These are phyloP conservation scores for Debaryomyces castellii DNA, from an alignment of 805 yeast species.

Conservation along the genomic window DNA sequence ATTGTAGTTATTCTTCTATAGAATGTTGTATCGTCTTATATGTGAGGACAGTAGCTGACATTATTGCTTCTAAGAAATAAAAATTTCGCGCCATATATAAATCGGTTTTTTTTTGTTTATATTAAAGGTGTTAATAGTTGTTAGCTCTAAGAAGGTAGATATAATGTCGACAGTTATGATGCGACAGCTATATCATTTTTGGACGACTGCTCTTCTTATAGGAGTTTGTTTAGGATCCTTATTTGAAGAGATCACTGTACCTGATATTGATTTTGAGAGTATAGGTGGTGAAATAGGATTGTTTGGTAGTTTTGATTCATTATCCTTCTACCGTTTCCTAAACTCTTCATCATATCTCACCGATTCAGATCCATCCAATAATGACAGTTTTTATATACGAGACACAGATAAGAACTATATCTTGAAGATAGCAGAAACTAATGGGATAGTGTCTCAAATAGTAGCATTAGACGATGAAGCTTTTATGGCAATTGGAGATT, in stretches of 20 bases:
- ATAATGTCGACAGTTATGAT: background rate
- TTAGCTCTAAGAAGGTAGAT: background rate
- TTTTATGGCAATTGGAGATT: conserved; percentile 36
- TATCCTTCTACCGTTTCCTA: conserved; percentile 25
- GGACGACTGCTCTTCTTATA: background rate
- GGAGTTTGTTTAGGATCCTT: conserved; percentile 1
- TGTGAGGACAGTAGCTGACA: too few species aligned
- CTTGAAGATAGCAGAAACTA: conserved; percentile 24
- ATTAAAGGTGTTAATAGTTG: background rate
- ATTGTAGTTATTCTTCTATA: too few species aligned
- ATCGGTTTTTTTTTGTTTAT: background rate
- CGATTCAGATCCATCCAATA: background rate
- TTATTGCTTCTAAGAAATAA: too few species aligned
- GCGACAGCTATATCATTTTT: background rate
- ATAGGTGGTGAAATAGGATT: conserved; percentile 32
- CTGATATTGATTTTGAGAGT: conserved; percentile 20
- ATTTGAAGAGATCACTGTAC: conserved; percentile 8
- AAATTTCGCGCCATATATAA: background rate
- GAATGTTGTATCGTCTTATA: too few species aligned
- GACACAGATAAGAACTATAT: conserved; percentile 17
- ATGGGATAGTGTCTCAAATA: conserved; percentile 30
- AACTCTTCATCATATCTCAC: conserved; percentile 24
- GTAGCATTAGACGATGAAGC: conserved; percentile 24
- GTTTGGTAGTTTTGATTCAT: conserved; percentile 29
- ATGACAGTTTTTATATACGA: conserved; percentile 21